phyloP scores from a whole-genome alignment of 1,139 yeast species.

The Geotrichum restrictum region DNA sequence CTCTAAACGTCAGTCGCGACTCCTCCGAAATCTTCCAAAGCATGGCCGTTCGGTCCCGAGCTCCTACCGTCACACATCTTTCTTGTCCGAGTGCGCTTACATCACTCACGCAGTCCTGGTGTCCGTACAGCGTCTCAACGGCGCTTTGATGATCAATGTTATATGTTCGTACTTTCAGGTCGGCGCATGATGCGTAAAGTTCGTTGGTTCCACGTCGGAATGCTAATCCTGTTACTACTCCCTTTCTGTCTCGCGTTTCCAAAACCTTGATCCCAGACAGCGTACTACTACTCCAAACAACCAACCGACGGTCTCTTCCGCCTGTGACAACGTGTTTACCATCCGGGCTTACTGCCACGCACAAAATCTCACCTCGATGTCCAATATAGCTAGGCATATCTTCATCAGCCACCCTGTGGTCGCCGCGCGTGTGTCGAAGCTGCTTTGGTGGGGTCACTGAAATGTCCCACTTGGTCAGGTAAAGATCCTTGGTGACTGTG shows the following conservation, averaged over 20 bases:
- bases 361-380: slow-evolving; percentile 69
- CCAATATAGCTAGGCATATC: slow-evolving; percentile 44
- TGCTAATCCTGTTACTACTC: slow-evolving; percentile 65
- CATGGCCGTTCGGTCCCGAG: slow-evolving; percentile 92
- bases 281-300: slow-evolving; percentile 82
- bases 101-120: slow-evolving; percentile 83
- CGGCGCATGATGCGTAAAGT: slow-evolving; percentile 88
- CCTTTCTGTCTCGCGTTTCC: slow-evolving; percentile 65
- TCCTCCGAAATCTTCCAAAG: slow-evolving; percentile 96
- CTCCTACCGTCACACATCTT: slow-evolving; percentile 92
- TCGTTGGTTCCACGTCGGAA: slow-evolving; percentile 82
- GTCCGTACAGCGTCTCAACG: slow-evolving; percentile 88
- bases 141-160: slow-evolving; percentile 83
- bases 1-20: slow-evolving; percentile 86
- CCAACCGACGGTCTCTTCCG: slow-evolving; percentile 72
- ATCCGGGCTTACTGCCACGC: slow-evolving; percentile 82
- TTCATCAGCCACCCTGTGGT: slow-evolving; percentile 44
- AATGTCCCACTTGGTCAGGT: slow-evolving; percentile 74
- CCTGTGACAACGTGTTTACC: slow-evolving; percentile 89
- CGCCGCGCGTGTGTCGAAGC: slow-evolving; percentile 64
- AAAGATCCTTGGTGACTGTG: slow-evolving; percentile 79
- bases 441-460: slow-evolving; percentile 49
- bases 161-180: slow-evolving; percentile 81
- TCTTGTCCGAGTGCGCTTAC: slow-evolving; percentile 77
- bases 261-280: slow-evolving; percentile 70